Conservation (phyloP, 148 eudicot species). For the Hydrangea macrophylla region DNA sequence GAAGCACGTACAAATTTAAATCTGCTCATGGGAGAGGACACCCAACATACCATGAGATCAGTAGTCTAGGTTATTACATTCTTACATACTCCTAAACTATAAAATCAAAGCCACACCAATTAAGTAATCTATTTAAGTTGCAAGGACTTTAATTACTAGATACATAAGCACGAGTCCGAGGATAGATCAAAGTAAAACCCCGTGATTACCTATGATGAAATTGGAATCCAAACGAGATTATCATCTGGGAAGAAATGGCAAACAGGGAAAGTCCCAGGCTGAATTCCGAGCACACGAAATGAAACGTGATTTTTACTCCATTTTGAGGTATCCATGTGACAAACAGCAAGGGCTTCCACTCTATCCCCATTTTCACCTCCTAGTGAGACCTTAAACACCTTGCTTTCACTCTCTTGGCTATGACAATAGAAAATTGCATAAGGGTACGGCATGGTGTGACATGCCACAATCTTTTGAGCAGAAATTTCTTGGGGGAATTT, state of each 20-base stretch:
- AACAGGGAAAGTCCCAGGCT: slow-evolving; percentile 20
- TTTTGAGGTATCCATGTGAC: slow-evolving; percentile 18
- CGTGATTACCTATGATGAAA: too few relatives aligned
- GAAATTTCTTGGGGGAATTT: slow-evolving; percentile 30
- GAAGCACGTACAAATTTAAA: too few relatives aligned
- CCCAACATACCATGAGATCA: too few relatives aligned
- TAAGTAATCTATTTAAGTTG: too few relatives aligned
- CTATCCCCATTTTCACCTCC: slow-evolving; percentile 9
- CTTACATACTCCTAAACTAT: too few relatives aligned
- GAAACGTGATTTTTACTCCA: slow-evolving; percentile 12
- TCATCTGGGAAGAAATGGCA: slow-evolving; percentile 19
- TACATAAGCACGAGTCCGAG: too few relatives aligned
- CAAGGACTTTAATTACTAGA: too few relatives aligned
- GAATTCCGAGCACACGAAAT: slow-evolving; percentile 12
- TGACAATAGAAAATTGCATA: slow-evolving; percentile 67
- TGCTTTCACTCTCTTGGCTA: slow-evolving; percentile 40
- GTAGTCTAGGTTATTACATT: too few relatives aligned
- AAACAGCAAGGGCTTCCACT: slow-evolving; percentile 7
- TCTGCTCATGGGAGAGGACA: too few relatives aligned
- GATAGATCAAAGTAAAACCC: too few relatives aligned
- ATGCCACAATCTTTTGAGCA: slow-evolving; percentile 38
- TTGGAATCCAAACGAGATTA: slow-evolving; percentile 17
- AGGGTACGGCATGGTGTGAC: slow-evolving; percentile 73
- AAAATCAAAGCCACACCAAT: too few relatives aligned
- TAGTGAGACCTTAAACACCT: slow-evolving; percentile 25